phyloP scores from a whole-genome alignment of 2,329 filamentous ascomycete genomes.

The Colletotrichum kahawae region DNA sequence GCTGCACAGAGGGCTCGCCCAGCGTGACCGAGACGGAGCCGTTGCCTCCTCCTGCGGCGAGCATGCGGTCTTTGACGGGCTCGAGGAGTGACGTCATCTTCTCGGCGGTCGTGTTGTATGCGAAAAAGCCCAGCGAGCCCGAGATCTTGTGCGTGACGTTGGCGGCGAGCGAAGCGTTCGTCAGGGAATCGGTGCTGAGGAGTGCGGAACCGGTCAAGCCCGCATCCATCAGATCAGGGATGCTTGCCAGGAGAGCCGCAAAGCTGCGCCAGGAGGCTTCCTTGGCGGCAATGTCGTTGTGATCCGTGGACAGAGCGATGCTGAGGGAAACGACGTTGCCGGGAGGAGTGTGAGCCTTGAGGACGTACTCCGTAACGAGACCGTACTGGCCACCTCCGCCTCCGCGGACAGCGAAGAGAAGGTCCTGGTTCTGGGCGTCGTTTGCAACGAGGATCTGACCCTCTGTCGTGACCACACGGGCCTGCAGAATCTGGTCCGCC shows the following conservation, averaged over 20 bases:
- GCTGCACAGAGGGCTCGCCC: not conserved
- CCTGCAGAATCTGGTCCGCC: conserved; percentile 54
- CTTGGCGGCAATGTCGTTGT: not conserved
- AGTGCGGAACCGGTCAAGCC: not conserved
- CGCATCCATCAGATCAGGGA: conserved; percentile 8
- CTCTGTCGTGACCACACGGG: conserved; percentile 49
- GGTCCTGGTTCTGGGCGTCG: conserved; percentile 49
- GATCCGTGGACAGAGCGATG: not conserved
- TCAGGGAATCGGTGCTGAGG: not conserved
- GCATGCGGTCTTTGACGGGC: not conserved
- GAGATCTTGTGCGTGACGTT: not conserved
- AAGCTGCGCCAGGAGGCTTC: not conserved
- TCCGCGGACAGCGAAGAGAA: conserved; percentile 63
- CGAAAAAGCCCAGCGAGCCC: not conserved
- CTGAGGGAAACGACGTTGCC: conserved; percentile 2
- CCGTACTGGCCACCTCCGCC: conserved; percentile 59
- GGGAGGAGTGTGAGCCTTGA: not conserved
- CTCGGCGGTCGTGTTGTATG: not conserved
- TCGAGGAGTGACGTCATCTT: not conserved
- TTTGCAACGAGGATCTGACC: conserved; percentile 50
- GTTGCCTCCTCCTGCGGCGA: not conserved
- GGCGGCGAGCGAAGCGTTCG: not conserved
- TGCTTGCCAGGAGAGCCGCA: not conserved
- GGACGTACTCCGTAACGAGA: conserved; percentile 41
- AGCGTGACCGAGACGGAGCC: not conserved